These are phyloP conservation scores for Paxillus involutus DNA, from an alignment of 768 basidiomycete genomes.

Conservation along the genomic window DNA sequence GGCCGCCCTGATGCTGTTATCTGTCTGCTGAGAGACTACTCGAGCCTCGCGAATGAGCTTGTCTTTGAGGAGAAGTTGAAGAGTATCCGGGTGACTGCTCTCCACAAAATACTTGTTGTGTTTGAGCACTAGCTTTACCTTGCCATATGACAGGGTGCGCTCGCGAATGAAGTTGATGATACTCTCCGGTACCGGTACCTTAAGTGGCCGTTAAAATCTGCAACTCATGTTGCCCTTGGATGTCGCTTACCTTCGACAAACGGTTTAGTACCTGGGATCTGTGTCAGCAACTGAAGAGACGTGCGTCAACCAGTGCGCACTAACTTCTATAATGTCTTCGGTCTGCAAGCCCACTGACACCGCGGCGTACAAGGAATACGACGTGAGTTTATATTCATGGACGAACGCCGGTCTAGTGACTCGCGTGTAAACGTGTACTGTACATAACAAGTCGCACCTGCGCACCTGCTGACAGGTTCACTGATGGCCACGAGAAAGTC, in stretches of 20 bases:
- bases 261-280: conserved; percentile 68
- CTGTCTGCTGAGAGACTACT: conserved; percentile 64
- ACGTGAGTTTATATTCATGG: conserved; percentile 98
- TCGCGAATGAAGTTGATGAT: conserved; percentile 88
- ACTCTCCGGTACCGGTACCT: conserved; percentile 91
- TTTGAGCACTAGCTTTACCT: conserved; percentile 97
- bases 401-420: conserved; percentile 86
- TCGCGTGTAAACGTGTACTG: conserved; percentile 19
- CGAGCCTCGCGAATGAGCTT: conserved; percentile 81
- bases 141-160: conserved; percentile 94
- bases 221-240: conserved; percentile 1
- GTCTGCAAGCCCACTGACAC: conserved; percentile 98
- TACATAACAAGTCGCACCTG: conserved; percentile 29
- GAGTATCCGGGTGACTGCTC: conserved; percentile 90
- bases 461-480: conserved; percentile 97
- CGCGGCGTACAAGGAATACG: conserved; percentile 97
- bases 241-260: conserved; percentile 60
- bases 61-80: conserved; percentile 87
- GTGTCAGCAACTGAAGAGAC: conserved; percentile 35
- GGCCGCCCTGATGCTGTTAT: conserved; percentile 72
- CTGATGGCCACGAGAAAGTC: conserved; percentile 98
- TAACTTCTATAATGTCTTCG: conserved; percentile 96
- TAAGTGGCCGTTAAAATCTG: conserved; percentile 9
- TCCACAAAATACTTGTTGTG: conserved; percentile 98
- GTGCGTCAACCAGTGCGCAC: conserved; percentile 29